Evolutionary conservation across 1,284 basidiomycete species (phyloP).

Genomic region (Takashimella koratensis): DNA sequence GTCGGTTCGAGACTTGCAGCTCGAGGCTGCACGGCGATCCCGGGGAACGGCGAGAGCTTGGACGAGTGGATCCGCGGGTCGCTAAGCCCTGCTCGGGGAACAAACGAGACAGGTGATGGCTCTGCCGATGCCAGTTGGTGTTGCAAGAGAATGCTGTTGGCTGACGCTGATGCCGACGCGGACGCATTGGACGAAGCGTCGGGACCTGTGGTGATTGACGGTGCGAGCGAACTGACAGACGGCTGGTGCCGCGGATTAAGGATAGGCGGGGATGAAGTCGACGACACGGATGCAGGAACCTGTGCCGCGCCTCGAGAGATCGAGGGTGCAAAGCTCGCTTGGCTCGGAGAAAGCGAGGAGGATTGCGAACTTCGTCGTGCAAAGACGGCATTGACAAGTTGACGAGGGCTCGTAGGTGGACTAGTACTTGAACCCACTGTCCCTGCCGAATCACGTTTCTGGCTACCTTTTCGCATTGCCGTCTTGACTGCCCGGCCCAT

Average conservation of each 20-base stretch:
- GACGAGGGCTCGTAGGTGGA: slow-evolving; percentile 24
- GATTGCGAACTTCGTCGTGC: slow-evolving; percentile 27
- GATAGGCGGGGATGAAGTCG: neutral
- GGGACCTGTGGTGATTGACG: slow-evolving; percentile 5
- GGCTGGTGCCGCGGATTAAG: slow-evolving; percentile 25
- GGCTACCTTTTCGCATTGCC: slow-evolving; percentile 31
- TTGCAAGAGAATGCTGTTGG: slow-evolving; percentile 34
- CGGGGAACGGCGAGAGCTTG: slow-evolving; percentile 85
- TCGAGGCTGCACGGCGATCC: slow-evolving; percentile 61
- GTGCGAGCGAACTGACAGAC: slow-evolving; percentile 29
- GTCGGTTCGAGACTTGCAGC: slow-evolving; percentile 43
- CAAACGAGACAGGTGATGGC: slow-evolving; percentile 53
- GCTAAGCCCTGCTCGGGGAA: slow-evolving; percentile 56
- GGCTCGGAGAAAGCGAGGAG: slow-evolving; percentile 20
- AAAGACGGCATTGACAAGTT: slow-evolving; percentile 12
- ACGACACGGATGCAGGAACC: neutral
- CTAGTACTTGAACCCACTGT: slow-evolving; percentile 17
- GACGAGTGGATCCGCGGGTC: slow-evolving; percentile 59
- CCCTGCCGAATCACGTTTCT: slow-evolving; percentile 18
- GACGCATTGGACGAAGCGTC: neutral
- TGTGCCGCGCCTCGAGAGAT: slow-evolving; percentile 1
- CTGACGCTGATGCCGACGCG: slow-evolving; percentile 11
- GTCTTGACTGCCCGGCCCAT: slow-evolving; percentile 31
- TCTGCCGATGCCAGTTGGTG: slow-evolving; percentile 32
- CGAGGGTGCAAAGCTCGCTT: slow-evolving; percentile 3